Base-by-base conservation (phyloP, 129 eudicot species). In the Flaveria brownii region DNA sequence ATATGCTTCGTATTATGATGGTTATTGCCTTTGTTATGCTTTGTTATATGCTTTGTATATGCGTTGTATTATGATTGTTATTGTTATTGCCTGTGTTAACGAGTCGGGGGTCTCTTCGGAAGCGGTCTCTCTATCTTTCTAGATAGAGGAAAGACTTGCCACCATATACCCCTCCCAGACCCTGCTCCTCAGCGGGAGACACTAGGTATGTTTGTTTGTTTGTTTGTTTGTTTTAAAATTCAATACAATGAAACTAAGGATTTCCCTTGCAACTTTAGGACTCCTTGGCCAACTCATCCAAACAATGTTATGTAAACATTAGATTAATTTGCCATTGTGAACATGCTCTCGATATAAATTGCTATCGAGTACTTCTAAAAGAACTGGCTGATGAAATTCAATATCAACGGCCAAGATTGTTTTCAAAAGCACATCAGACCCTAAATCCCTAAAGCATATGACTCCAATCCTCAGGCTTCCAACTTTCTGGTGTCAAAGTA, bases 341-440 rank as follows among this genome's bases (percentile, higher is more conserved):
- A 54, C 2, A 17, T 54, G 10, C 5, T 54, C 61, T 16, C 1
- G 3, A 17, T 54, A 54, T 17, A 54, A 50, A 18, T 54, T 4
- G 61, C 17, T n/a, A 54, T n/a, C 25, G 0, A 20, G 22, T 20
- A 20, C 22, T 20, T 20, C 22, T 20, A 20, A 20, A 20, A 20
- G 22, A 20, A 20, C 22, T 1, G 10, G 17, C 6, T 7, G 22
- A 30, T 30, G 36, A 30, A 30, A 30, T 18, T 54, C 9, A 8
- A 54, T 16, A 52, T 12, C 26, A 56, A 20, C 3, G 13, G 28
- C 26, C 62, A 56, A 8, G 23, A 6, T 17, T 55, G 62, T 55
- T 17, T 18, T 55, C 22, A 52, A 52, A 52, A 52, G 59, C 59
- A 52, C 59, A n/a, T 54, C 60, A 54, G 60, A 54, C 60, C 60